A percentile compares a stretch with the other conserved stretches of the same genome.
phyloP scores from a whole-genome alignment of 495 filamentous ascomycete species.

The Chaetomium tenue region DNA sequence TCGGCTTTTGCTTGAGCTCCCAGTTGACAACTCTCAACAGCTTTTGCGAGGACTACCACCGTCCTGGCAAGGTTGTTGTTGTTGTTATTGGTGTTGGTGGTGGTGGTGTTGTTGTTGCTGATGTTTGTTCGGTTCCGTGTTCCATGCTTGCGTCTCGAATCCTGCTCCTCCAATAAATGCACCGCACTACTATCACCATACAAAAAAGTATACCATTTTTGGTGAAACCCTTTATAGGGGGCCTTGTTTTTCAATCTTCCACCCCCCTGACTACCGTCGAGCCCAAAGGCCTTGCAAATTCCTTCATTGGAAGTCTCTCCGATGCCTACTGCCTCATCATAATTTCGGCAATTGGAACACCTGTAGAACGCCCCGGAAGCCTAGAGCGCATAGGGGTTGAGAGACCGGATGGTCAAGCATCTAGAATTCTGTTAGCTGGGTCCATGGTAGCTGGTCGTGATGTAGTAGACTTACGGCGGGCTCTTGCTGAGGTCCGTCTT shows the following conservation, averaged over 20 bases:
- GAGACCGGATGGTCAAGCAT: conserved; percentile 93
- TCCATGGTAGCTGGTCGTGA: neutral
- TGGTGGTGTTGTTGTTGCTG: no score
- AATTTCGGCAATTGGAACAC: neutral
- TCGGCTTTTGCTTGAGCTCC: neutral
- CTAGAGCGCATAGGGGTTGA: conserved; percentile 94
- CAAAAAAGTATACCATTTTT: conserved; percentile 19
- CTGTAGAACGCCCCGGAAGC: neutral
- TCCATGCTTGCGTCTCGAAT: neutral
- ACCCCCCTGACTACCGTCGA: no score
- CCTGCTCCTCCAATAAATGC: conserved; percentile 5
- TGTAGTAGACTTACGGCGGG: conserved; percentile 75
- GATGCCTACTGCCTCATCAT: neutral
- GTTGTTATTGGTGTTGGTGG: no score
- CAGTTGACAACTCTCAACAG: conserved; percentile 2
- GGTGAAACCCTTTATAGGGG: conserved; percentile 1
- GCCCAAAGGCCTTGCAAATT: no score
- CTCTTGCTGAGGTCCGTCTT: conserved; percentile 99
- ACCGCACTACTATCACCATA: conserved; percentile 7
- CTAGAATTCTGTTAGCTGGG: conserved; percentile 53
- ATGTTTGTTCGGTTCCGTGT: no score
- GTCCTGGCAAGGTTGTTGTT: conserved; percentile 3
- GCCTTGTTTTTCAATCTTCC: conserved; percentile 15
- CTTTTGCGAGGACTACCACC: neutral
- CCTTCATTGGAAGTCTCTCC: no score